Evolutionary conservation across 2,329 filamentous ascomycete genomes (phyloP), one percentile per base, ranked within the genome.

Genomic region (Simplicillium aogashimaense): DNA sequence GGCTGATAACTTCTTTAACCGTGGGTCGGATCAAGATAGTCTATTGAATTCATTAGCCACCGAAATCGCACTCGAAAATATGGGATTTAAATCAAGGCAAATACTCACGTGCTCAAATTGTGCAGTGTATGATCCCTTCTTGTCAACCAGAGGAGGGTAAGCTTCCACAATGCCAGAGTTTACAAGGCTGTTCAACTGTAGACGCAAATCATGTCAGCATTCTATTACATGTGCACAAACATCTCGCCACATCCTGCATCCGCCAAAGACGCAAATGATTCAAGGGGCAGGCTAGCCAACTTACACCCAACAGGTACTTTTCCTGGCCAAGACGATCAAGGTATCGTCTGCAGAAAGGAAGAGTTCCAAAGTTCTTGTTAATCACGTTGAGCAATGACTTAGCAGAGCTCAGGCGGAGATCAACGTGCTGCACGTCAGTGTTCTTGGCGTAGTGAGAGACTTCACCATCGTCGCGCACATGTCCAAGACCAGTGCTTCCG

Each of bases 311-410:
- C 30, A 95, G 74, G 58, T 97, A 95, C 63, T 95, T 95, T 45
- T 95, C 87, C 60, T 94, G 86, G 18, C 90, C 89, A n/a, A 95
- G 64, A 40, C 89, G 82, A 64, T 95, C 89, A 44, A 97, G 70
- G 59, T 95, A 95, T 50, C 89, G 79, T 47, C 89, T 75, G 62
- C 87, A 95, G 63, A 88, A 97, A 2, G 88, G 88, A 50, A 97
- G 65, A 2, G 88, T 95, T 49, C 87, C 86, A 60, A 95, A 97
- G 65, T 95, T 95, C 73, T 94, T 94, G 66, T 86, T 92, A 61
- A 97, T 95, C 28, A 87, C 82, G 53, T 76, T 92, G 50, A 95
- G 70, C 42, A 97, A 70, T 42, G 80, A 83, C 69, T 89, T 92
- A 43, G 89, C 89, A 35, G 86, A 94, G 34, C 81, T 78, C 37